A percentile compares a stretch with the other conserved stretches of the same genome.
Conservation (phyloP, 108 stramenopile species). For the Thalassiosira profunda region DNA sequence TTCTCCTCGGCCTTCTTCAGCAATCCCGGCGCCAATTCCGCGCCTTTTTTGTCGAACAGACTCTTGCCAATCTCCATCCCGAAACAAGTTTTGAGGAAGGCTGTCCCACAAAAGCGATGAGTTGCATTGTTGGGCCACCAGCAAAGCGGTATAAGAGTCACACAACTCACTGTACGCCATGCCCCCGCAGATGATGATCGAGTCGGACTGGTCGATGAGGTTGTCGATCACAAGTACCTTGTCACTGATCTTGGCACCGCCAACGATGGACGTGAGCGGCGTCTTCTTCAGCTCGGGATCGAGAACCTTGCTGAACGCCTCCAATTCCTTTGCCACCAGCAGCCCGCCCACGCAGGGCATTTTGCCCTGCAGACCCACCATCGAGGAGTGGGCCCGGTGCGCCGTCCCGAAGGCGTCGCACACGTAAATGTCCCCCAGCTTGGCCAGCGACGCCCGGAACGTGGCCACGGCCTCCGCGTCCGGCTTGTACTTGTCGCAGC, state of each 20-base stretch:
- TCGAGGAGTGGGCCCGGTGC: constrained; percentile 54
- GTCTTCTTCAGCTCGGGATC: constrained; percentile 22
- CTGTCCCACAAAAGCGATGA: no score
- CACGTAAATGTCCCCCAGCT: constrained; percentile 60
- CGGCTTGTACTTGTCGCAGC: constrained; percentile 24
- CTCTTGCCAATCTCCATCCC: constrained; percentile 60
- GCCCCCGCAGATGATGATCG: constrained; percentile 86
- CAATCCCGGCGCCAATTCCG: constrained; percentile 65
- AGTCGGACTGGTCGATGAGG: constrained; percentile 81
- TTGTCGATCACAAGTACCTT: constrained; percentile 86
- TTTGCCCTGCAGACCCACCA: constrained; percentile 35
- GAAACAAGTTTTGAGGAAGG: constrained; percentile 35
- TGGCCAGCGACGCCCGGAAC: constrained; percentile 20
- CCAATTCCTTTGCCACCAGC: constrained; percentile 25
- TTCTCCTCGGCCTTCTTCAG: constrained; percentile 47
- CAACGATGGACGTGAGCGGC: constrained; percentile 34
- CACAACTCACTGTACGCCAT: constrained; percentile 87
- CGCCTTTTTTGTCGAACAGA: constrained; percentile 46
- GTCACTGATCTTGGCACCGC: constrained; percentile 89
- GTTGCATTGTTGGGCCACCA: constrained; percentile 23
- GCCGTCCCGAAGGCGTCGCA: constrained; percentile 94
- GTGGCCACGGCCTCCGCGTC: constrained; percentile 3
- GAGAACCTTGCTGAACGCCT: constrained; percentile 36
- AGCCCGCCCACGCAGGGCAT: constrained; percentile 36
- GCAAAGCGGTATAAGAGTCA: constrained; percentile 14